These are phyloP conservation scores for Bipolaris victoriae DNA, from an alignment of 2,329 filamentous ascomycete species.

Conservation along the genomic window DNA sequence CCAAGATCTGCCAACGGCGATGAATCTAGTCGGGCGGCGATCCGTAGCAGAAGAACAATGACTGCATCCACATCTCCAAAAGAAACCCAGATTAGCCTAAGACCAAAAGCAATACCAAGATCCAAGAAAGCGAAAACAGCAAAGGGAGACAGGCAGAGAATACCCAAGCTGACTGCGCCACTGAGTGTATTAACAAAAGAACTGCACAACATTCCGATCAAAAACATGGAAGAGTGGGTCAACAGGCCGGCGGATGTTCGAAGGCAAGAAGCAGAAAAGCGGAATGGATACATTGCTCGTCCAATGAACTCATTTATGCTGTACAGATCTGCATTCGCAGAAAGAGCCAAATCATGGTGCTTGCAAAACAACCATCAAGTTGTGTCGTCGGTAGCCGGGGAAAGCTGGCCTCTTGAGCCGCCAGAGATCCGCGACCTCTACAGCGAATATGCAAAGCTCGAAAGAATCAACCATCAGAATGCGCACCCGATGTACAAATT, in stretches of 20 bases:
- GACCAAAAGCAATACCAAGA: slow-evolving; percentile 42
- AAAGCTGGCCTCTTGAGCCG: slow-evolving; percentile 84
- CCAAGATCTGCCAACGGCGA: slow-evolving; percentile 52
- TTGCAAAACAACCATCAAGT: slow-evolving; percentile 91
- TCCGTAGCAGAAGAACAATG: slow-evolving; percentile 45
- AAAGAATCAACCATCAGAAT: slow-evolving; percentile 81
- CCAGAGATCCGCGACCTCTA: slow-evolving; percentile 75
- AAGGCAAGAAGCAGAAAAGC: slow-evolving; percentile 69
- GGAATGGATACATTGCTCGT: slow-evolving; percentile 81
- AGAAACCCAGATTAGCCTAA: slow-evolving; percentile 28
- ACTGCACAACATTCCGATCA: slow-evolving; percentile 66
- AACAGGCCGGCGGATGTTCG: slow-evolving; percentile 72
- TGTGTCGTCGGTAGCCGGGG: slow-evolving; percentile 84
- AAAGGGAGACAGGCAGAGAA: slow-evolving; percentile 54
- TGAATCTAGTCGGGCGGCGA: slow-evolving; percentile 48
- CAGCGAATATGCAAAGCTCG: slow-evolving; percentile 77
- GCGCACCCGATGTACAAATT: slow-evolving; percentile 96
- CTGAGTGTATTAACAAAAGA: slow-evolving; percentile 74
- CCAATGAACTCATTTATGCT: slow-evolving; percentile 99
- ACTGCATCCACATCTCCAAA: slow-evolving; percentile 35
- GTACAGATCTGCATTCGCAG: slow-evolving; percentile 90
- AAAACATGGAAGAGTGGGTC: slow-evolving; percentile 82
- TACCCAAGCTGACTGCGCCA: slow-evolving; percentile 67
- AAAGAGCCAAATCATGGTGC: slow-evolving; percentile 81
- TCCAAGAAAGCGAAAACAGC: slow-evolving; percentile 53